Conservation (phyloP, 176 grass and related monocot species). For the Carex pumila region DNA sequence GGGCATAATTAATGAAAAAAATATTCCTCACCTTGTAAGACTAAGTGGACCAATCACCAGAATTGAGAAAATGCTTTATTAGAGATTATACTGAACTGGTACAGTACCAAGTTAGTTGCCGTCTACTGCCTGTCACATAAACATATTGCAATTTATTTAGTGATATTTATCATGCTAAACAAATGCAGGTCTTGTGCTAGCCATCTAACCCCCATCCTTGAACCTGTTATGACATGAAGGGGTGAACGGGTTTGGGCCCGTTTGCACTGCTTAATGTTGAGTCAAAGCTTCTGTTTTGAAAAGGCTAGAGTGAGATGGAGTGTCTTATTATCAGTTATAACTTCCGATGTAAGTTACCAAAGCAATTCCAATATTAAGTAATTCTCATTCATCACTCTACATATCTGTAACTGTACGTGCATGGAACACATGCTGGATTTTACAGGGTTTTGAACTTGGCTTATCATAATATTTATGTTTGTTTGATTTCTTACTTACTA, state of each 20-base stretch:
- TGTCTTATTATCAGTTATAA: slow-evolving; percentile 8
- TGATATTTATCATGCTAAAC: background rate
- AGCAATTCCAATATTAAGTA: background rate
- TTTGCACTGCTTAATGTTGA: slow-evolving; percentile 25
- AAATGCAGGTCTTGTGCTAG: slow-evolving; percentile 19
- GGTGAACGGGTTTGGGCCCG: slow-evolving; percentile 25
- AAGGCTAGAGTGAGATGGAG: slow-evolving; percentile 20
- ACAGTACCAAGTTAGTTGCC: background rate
- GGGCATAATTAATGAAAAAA: background rate
- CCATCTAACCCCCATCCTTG: background rate
- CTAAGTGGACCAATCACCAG: background rate
- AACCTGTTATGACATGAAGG: slow-evolving; percentile 20
- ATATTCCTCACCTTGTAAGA: background rate
- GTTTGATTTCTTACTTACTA: background rate
- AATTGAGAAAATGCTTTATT: background rate
- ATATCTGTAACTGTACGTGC: background rate
- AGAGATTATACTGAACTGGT: background rate
- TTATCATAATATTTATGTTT: background rate
- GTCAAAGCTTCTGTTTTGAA: slow-evolving; percentile 6
- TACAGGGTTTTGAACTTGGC: background rate
- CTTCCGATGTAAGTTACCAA: slow-evolving; percentile 10
- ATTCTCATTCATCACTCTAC: background rate
- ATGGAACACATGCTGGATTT: background rate
- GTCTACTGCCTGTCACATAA: too few relatives aligned
- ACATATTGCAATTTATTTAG: background rate